Base-by-base conservation (phyloP, 2,329 filamentous ascomycete genomes). In the Alternaria dauci region DNA sequence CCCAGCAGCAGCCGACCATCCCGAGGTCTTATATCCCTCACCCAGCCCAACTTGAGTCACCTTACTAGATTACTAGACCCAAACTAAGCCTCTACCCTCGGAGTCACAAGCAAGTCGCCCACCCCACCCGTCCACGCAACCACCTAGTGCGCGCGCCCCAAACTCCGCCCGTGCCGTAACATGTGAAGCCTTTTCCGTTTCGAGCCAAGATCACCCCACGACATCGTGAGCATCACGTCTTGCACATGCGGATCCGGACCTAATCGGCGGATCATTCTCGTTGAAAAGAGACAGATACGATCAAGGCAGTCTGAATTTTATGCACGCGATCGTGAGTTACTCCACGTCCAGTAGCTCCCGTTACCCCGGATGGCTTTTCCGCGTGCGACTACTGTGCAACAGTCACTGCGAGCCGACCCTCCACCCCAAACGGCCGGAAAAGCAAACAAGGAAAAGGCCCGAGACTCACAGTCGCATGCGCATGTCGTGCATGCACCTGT, bases 171-270 rank as follows among this genome's bases (percentile, higher is more conserved):
- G 46, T 16, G 46, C 46, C 46, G 23, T 50, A 30, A 38, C 46
- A 50, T 50, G 46, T 50, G 46, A 50, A 50, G 50, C 50, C 50
- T n/a, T 55, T 47, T 12, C 52, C 52, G 61, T 66, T 63, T 61
- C 58, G 58, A 50, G 43, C 39, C 28, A 38, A 57, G 55, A 61
- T 66, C 63, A 61, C 47, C 39, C 58, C 58, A 61, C 55, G 54
- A 52, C 61, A 53, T 58, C 55, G 55, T 63, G 61, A 61, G 50
- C 28, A 58, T 55, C 42, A 47, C 32, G 46, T 58, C 50, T 54
- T 16, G 44, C 39, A 47, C 47, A n/a, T 52, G 58, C 58, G 52
- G 61, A 61, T 59, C 63, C 44, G 55, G 52, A 53, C 53, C 38
- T 39, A 30, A 34, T 36, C 18, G 47, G 59, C 57, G 63, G 57